Percentiles rank a stretch among this genome's conserved stretches.
These are phyloP conservation scores for Paramecium sexaurelia DNA, from an alignment of 73 alveolate genomes.

Conservation along the genomic window DNA sequence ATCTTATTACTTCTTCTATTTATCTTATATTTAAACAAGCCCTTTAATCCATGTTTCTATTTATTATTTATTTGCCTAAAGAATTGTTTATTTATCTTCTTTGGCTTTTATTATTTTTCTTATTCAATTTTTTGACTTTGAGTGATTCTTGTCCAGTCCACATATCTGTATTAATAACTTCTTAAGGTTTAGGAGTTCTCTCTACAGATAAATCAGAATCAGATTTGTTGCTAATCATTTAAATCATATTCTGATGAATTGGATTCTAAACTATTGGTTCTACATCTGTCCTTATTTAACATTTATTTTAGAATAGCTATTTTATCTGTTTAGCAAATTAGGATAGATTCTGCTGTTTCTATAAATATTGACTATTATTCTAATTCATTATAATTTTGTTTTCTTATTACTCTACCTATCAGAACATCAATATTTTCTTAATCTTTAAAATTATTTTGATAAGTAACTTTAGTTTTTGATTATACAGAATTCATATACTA, in stretches of 20 bases:
- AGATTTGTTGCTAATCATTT: neutral
- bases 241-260: neutral
- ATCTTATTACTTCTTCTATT: neutral
- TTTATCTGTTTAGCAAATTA: neutral
- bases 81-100: neutral
- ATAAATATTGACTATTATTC: constrained; percentile 5
- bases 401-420: constrained; percentile 15
- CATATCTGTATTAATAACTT: constrained; percentile 41
- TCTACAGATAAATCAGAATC: constrained; percentile 43
- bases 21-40: neutral
- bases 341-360: constrained; percentile 24
- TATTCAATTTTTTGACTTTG: neutral
- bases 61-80: constrained; percentile 22
- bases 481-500: constrained; percentile 1
- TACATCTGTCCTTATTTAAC: neutral
- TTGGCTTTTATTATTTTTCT: neutral
- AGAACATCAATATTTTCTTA: constrained; percentile 8
- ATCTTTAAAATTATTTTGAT: constrained; percentile 23
- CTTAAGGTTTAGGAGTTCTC: neutral
- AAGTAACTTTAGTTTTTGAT: constrained; percentile 28
- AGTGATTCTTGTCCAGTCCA: constrained; percentile 13
- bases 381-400: neutral
- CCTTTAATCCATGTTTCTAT: constrained; percentile 37
- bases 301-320: neutral
- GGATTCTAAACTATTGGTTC: neutral